A percentile compares a stretch with the other conserved stretches of the same genome.
These are phyloP conservation scores for Microdochium trichocladiopsis DNA, from an alignment of 2,329 filamentous ascomycete species.

Conservation along the genomic window DNA sequence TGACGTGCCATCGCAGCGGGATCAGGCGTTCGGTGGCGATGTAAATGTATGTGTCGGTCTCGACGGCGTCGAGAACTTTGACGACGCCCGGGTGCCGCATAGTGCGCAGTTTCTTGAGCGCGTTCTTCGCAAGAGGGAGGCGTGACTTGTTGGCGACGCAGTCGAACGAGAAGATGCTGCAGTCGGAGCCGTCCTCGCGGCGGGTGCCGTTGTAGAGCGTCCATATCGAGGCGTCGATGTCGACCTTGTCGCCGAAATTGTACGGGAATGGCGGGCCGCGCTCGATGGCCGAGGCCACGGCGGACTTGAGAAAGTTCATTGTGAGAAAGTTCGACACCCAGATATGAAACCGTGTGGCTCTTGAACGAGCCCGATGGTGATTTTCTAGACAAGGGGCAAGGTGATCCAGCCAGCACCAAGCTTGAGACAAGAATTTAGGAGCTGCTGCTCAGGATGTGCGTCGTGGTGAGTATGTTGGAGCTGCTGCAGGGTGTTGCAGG, in stretches of 20 bases:
- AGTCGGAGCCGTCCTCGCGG: slow-evolving; percentile 86
- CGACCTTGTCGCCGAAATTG: slow-evolving; percentile 84
- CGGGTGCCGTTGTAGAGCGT: slow-evolving; percentile 91
- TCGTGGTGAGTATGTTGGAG: too few relatives aligned
- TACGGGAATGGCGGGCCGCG: slow-evolving; percentile 93
- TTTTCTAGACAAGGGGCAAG: too few relatives aligned
- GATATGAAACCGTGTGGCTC: too few relatives aligned
- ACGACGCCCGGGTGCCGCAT: slow-evolving; percentile 91
- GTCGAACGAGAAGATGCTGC: slow-evolving; percentile 97
- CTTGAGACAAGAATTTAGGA: too few relatives aligned
- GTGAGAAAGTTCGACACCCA: neutral
- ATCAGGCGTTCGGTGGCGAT: slow-evolving; percentile 88
- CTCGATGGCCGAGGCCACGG: slow-evolving; percentile 92
- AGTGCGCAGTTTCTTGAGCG: slow-evolving; percentile 86
- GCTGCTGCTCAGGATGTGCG: too few relatives aligned
- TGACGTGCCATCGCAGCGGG: slow-evolving; percentile 84
- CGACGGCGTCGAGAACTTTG: slow-evolving; percentile 88
- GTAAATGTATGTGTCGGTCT: slow-evolving; percentile 95
- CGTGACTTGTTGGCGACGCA: slow-evolving; percentile 71
- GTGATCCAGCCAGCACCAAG: too few relatives aligned
- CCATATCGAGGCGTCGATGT: slow-evolving; percentile 92
- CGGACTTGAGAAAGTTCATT: slow-evolving; percentile 98
- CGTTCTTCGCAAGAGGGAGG: slow-evolving; percentile 84
- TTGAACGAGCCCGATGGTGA: too few relatives aligned
- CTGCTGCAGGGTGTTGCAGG: too few relatives aligned